phyloP scores from a whole-genome alignment of 2,329 filamentous ascomycete species.

The Apiospora kogelbergensis region DNA sequence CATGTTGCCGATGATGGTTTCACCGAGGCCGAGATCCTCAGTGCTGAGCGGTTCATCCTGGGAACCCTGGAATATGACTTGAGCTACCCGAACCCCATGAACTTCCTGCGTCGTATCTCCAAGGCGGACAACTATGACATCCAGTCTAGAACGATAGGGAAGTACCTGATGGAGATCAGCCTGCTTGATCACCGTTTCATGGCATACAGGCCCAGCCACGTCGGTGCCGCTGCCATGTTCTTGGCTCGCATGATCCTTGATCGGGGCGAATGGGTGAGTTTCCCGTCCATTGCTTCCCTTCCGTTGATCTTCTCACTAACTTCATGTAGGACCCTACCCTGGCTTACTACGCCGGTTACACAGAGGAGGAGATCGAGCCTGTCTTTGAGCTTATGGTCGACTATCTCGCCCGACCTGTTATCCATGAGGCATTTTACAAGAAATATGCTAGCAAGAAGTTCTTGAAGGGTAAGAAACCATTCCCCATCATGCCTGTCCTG shows the following conservation, averaged over 20 bases:
- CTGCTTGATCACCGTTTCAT: constrained; percentile 94
- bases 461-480: constrained; percentile 74
- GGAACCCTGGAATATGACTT: constrained; percentile 92
- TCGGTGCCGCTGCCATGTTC: constrained; percentile 94
- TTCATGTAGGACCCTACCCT: constrained; percentile 72
- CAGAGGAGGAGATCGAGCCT: constrained; percentile 87
- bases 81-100: constrained; percentile 99
- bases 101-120: constrained; percentile 96
- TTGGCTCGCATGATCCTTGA: constrained; percentile 87
- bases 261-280: constrained; percentile 83
- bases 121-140: constrained; percentile 99
- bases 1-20: constrained; percentile 97
- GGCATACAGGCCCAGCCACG: constrained; percentile 81
- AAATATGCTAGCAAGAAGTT: constrained; percentile 99
- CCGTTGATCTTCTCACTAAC: constrained; percentile 29
- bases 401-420: constrained; percentile 86
- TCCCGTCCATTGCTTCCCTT: background rate
- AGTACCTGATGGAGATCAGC: constrained; percentile 97
- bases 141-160: constrained; percentile 92
- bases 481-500: background rate
- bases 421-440: constrained; percentile 98
- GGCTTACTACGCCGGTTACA: constrained; percentile 89
- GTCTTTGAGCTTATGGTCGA: constrained; percentile 95
- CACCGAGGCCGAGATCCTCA: constrained; percentile 90
- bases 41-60: constrained; percentile 94